Percentiles rank a stretch among this genome's conserved stretches.
phyloP scores from a whole-genome alignment of 352 stramenopile species.

The Pythium monospermum region DNA sequence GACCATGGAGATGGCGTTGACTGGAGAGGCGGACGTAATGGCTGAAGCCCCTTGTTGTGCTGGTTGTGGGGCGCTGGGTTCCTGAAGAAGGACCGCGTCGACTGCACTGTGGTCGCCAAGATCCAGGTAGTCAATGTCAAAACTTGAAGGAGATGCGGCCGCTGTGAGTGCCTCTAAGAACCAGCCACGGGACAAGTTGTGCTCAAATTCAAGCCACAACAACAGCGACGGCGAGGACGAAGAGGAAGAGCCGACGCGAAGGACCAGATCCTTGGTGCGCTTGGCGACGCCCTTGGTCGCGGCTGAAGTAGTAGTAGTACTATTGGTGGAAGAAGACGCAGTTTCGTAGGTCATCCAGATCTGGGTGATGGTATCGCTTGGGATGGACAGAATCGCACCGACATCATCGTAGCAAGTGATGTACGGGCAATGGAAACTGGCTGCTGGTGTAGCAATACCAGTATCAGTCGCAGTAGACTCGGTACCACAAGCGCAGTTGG shows the following conservation, averaged over 20 bases:
- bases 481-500: conserved; percentile 17
- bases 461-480: not conserved
- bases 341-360: conserved; percentile 41
- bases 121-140: conserved; percentile 42
- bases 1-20: not conserved
- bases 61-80: not conserved
- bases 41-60: not conserved
- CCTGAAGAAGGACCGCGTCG: not conserved
- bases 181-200: conserved; percentile 38
- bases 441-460: not conserved
- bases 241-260: too few species aligned
- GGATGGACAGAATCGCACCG: conserved; percentile 24
- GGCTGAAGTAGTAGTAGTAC: not conserved
- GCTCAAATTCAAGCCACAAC: conserved; percentile 48
- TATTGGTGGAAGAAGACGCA: conserved; percentile 3
- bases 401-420: conserved; percentile 30
- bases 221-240: conserved; percentile 9
- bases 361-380: conserved; percentile 23
- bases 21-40: not conserved
- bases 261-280: conserved; percentile 34
- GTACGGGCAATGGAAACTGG: conserved; percentile 39
- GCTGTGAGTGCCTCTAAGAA: conserved; percentile 41
- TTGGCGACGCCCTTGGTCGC: conserved; percentile 20
- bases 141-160: conserved; percentile 5
- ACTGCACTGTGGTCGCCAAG: conserved; percentile 8